These are phyloP conservation scores for Acorus gramineus DNA, from an alignment of 106 monocot genomes.

Conservation along the genomic window DNA sequence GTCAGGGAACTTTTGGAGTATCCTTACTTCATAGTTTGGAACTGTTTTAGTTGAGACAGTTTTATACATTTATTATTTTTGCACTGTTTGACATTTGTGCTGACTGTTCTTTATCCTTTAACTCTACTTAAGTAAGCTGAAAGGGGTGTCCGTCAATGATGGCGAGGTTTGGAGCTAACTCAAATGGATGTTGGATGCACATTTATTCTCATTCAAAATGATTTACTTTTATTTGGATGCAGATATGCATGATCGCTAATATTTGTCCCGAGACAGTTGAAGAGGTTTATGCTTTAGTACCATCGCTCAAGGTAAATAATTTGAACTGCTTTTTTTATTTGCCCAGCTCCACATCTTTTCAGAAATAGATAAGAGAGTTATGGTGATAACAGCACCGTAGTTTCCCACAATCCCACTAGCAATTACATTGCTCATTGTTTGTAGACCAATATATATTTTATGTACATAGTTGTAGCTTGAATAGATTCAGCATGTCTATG, in stretches of 20 bases:
- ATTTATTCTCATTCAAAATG: not conserved
- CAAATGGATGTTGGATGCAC: not conserved
- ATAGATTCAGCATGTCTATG: too few species aligned
- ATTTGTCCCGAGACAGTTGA: slow-evolving; percentile 49
- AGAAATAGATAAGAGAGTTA: too few species aligned
- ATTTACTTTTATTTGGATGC: slow-evolving; percentile 3
- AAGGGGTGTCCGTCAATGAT: slow-evolving; percentile 28
- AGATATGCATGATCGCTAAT: slow-evolving; percentile 79
- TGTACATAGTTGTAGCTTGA: too few species aligned
- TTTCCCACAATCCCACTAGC: too few species aligned
- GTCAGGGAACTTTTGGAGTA: slow-evolving; percentile 49
- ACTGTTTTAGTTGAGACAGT: not conserved
- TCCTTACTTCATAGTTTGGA: slow-evolving; percentile 14
- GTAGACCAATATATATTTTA: too few species aligned
- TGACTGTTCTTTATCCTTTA: not conserved
- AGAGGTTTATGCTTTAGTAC: slow-evolving; percentile 61
- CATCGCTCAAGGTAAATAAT: slow-evolving; percentile 49
- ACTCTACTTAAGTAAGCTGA: slow-evolving; percentile 17
- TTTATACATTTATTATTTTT: not conserved
- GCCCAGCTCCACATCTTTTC: too few species aligned
- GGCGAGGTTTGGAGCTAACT: slow-evolving; percentile 44
- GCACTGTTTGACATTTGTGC: not conserved
- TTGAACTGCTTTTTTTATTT: too few species aligned
- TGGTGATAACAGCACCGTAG: too few species aligned
- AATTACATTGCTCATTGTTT: too few species aligned